Evolutionary conservation across 2,329 filamentous ascomycete genomes (phyloP).

Genomic region (Stemphylium lycopersici): DNA sequence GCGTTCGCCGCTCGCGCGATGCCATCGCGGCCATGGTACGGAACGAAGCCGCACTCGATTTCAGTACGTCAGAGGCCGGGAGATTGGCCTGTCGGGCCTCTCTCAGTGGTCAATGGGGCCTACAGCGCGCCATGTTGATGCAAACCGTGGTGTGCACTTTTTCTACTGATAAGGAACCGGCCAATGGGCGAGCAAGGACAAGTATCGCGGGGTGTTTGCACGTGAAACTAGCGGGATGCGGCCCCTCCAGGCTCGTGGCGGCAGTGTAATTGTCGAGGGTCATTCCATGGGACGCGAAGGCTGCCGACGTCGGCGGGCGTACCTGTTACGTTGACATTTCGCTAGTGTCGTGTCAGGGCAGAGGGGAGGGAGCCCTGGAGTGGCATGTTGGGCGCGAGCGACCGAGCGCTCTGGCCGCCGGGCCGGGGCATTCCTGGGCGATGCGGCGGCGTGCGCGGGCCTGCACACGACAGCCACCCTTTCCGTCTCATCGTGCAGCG

Average conservation of each 20-base stretch:
- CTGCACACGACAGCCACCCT: neutral
- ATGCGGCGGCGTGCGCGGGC: constrained; percentile 1
- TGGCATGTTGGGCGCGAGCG: too few relatives aligned
- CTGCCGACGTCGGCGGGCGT: constrained; percentile 22
- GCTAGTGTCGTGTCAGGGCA: constrained; percentile 7
- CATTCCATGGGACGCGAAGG: constrained; percentile 22
- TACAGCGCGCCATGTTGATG: constrained; percentile 26
- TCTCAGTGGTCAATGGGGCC: constrained; percentile 36
- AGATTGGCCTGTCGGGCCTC: constrained; percentile 69
- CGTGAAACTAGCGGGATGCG: constrained; percentile 32
- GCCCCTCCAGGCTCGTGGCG: constrained; percentile 19
- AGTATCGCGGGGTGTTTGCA: constrained; percentile 29
- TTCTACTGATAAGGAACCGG: constrained; percentile 41
- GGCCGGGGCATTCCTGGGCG: constrained; percentile 1
- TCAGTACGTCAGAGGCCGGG: constrained; percentile 69
- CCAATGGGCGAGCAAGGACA: constrained; percentile 31
- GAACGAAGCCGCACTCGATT: constrained; percentile 47
- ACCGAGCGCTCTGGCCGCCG: too few relatives aligned
- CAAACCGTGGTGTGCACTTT: constrained; percentile 42
- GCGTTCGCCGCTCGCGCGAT: constrained; percentile 25
- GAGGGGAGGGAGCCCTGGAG: neutral
- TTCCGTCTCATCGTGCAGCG: neutral
- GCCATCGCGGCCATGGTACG: constrained; percentile 19
- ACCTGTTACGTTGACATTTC: constrained; percentile 30
- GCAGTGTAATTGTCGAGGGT: constrained; percentile 37